Evolutionary conservation across 257 asterid genomes (phyloP), one percentile per base, ranked within the genome.

Genomic region (Lycium barbarum): DNA sequence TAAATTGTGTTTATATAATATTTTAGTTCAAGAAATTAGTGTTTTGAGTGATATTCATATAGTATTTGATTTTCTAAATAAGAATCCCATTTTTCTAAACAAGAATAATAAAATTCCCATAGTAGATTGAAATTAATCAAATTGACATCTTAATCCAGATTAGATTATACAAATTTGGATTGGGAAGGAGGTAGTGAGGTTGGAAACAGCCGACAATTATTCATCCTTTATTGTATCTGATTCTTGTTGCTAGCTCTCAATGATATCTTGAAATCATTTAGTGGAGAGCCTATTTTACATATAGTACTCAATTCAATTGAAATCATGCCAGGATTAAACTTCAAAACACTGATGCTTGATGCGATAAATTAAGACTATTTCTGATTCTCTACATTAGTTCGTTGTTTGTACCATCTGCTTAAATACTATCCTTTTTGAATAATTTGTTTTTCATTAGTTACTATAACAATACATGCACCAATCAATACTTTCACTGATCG

Each of bases 261-360:
- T 68, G 14, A 15, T 68, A 68, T 68, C 78, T 68, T 68, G 53
- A 68, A 67, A 67, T 67, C 22, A 67, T 13, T 67, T 36, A 14
- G 20, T 67, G 76, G n/a, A 68, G 76, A 36, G 13, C 78, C 78
- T 68, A 9, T 68, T 22, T 67, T 68, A 68, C 49, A 6, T 12
- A 14, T 38, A 7, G 4, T 36, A 14, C 12, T 14, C 12, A 14
- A 26, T 68, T 68, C 51, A 68, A 68, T 15, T 14, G 53, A 68
- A 63, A 7, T 15, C 26, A 8, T 36, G 18, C 26, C 53, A 68
- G 53, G 78, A 68, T 36, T 68, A 38, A 38, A 36, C 51, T 17
- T 68, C 22, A 67, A 38, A 17, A 68, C 26, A 38, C 78, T 68
- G 53, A 8, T 38, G 11, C 33, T 35, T 67, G 26, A 38, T 68